phyloP scores from a whole-genome alignment of 1,284 basidiomycete genomes.

The Trichosporon sp. region DNA sequence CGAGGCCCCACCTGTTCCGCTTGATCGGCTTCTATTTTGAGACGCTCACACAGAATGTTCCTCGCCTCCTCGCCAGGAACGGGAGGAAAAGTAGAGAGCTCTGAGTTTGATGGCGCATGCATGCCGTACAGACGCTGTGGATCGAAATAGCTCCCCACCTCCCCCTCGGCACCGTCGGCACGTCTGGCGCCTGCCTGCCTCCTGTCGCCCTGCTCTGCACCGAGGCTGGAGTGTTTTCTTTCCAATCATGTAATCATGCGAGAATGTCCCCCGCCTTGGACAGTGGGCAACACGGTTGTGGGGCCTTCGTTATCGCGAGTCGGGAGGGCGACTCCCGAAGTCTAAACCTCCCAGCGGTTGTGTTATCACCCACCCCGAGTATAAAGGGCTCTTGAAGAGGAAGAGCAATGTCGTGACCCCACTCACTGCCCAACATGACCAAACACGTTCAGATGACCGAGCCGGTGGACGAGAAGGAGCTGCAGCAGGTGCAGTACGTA shows the following conservation, averaged over 20 bases:
- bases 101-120: background rate
- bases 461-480: slow-evolving; percentile 14
- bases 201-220: no score
- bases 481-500: slow-evolving; percentile 14
- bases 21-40: slow-evolving; percentile 3
- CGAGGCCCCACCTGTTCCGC: slow-evolving; percentile 1
- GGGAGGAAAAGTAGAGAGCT: background rate
- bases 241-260: background rate
- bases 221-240: background rate
- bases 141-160: background rate
- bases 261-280: background rate
- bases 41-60: background rate
- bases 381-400: background rate
- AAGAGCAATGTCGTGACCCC: background rate
- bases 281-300: background rate
- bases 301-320: background rate
- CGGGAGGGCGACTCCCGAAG: background rate
- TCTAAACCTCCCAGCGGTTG: background rate
- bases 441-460: slow-evolving; percentile 25
- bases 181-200: background rate
- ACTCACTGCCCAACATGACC: background rate
- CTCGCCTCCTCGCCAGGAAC: background rate
- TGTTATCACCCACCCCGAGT: background rate
- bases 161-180: background rate
- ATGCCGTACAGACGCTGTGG: background rate